Evolutionary conservation across 2,329 filamentous ascomycete species (phyloP).

Genomic region (Monosporascus sp.): DNA sequence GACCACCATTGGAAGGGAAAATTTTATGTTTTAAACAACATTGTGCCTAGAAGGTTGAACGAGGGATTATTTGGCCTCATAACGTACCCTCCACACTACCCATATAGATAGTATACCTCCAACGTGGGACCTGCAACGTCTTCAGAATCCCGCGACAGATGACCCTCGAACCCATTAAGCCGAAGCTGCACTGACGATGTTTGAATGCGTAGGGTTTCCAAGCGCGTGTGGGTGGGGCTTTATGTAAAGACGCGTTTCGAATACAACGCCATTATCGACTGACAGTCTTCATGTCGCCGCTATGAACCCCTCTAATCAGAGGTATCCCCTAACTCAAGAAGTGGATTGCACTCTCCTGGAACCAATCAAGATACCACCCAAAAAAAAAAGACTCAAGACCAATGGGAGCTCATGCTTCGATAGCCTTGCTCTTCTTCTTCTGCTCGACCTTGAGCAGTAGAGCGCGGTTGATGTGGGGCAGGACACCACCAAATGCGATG

Average conservation of each 20-base stretch:
- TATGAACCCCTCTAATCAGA: neutral
- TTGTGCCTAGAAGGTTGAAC: neutral
- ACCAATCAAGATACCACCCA: neutral
- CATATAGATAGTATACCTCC: neutral
- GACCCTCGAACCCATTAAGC: too few relatives aligned
- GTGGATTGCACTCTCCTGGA: neutral
- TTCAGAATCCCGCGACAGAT: too few relatives aligned
- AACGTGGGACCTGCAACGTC: neutral
- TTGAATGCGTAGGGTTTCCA: neutral
- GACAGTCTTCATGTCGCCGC: neutral
- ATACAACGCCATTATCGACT: neutral
- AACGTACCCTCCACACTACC: neutral
- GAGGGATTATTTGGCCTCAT: neutral
- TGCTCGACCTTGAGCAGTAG: conserved; percentile 93
- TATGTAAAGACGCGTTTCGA: neutral
- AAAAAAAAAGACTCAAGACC: neutral
- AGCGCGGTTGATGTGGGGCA: conserved; percentile 98
- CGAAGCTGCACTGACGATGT: neutral
- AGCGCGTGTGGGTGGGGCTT: neutral
- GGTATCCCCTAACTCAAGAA: neutral
- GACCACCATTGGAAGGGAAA: neutral
- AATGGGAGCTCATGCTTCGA: conserved; percentile 33
- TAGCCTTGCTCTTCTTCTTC: conserved; percentile 77
- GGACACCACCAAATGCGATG: conserved; percentile 95
- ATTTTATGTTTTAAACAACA: neutral